Evolutionary conservation across 257 asterid species (phyloP).

Genomic region (Solanum pimpinellifolium): DNA sequence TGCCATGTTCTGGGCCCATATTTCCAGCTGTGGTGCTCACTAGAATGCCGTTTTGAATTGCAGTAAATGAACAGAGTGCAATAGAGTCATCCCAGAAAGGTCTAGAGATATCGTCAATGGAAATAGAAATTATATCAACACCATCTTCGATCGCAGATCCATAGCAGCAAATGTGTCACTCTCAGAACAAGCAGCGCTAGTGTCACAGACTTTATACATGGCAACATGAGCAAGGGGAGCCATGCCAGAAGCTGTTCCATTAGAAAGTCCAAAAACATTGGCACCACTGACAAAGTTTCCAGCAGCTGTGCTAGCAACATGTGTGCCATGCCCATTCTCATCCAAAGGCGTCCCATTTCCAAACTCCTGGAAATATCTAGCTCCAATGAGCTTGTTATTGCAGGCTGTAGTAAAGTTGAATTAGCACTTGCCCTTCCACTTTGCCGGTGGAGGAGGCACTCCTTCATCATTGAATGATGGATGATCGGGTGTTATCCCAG

Average conservation of each 20-base stretch:
- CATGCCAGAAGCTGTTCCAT: slow-evolving; percentile 22
- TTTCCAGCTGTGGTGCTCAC: slow-evolving; percentile 22
- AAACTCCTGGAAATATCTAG: background rate
- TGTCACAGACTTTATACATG: slow-evolving; percentile 13
- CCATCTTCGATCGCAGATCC: slow-evolving; percentile 27
- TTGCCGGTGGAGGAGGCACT: slow-evolving; percentile 7
- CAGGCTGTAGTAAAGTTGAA: background rate
- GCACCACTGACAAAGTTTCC: slow-evolving; percentile 19
- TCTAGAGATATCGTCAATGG: slow-evolving; percentile 2
- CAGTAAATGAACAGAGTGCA: slow-evolving; percentile 18
- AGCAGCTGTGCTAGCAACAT: slow-evolving; percentile 18
- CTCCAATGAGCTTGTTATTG: slow-evolving; percentile 27
- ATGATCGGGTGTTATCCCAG: slow-evolving; percentile 10
- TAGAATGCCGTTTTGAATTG: slow-evolving; percentile 14
- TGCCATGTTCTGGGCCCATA: background rate
- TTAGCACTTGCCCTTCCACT: slow-evolving; percentile 23
- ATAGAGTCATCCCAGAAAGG: slow-evolving; percentile 9
- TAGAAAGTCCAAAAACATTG: slow-evolving; percentile 6
- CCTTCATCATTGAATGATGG: slow-evolving; percentile 11
- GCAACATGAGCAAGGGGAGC: slow-evolving; percentile 24
- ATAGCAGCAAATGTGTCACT: slow-evolving; percentile 22
- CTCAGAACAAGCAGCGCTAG: background rate
- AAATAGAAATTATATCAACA: slow-evolving; percentile 19
- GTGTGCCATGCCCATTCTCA: slow-evolving; percentile 18
- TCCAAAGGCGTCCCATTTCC: background rate